A percentile compares a stretch with the other conserved stretches of the same genome.
These are phyloP conservation scores for Dendrobium catenatum DNA, from an alignment of 106 monocot genomes.

Conservation along the genomic window DNA sequence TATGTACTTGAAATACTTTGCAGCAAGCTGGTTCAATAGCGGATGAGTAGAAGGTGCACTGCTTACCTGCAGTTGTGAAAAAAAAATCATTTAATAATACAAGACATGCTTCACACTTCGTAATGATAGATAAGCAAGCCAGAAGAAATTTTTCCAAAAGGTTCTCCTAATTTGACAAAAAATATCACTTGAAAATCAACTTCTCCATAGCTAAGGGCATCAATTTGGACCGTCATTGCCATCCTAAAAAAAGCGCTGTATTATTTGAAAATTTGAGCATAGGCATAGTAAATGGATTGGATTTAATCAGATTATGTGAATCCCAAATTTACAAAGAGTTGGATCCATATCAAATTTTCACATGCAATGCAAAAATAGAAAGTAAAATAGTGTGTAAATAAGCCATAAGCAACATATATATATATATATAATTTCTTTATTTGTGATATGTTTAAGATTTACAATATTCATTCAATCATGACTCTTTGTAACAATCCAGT, in stretches of 20 bases:
- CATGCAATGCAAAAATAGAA: not conserved
- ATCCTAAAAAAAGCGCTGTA: not conserved
- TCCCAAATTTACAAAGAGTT: not conserved
- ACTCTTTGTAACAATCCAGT: too few relatives aligned
- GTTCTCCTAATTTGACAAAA: not conserved
- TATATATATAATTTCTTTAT: too few relatives aligned
- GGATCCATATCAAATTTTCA: not conserved
- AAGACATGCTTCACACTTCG: not conserved
- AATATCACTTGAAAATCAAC: not conserved
- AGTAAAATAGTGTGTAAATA: not conserved
- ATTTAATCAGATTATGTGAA: not conserved
- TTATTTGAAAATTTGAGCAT: not conserved
- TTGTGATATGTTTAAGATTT: too few relatives aligned
- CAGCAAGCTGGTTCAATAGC: conserved; percentile 39
- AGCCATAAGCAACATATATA: too few relatives aligned
- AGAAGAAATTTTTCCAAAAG: not conserved
- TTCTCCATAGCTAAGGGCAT: not conserved
- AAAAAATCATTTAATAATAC: not conserved
- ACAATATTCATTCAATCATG: too few relatives aligned
- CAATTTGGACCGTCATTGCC: not conserved
- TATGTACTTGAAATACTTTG: conserved; percentile 65
- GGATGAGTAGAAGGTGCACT: conserved; percentile 30
- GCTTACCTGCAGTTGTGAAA: conserved; percentile 38
- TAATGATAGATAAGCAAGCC: not conserved
- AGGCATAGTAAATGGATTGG: not conserved